Percentiles rank a stretch among this genome's conserved stretches.
These are phyloP conservation scores for Uncinocarpus reesii DNA, from an alignment of 2,329 filamentous ascomycete genomes.

Conservation along the genomic window DNA sequence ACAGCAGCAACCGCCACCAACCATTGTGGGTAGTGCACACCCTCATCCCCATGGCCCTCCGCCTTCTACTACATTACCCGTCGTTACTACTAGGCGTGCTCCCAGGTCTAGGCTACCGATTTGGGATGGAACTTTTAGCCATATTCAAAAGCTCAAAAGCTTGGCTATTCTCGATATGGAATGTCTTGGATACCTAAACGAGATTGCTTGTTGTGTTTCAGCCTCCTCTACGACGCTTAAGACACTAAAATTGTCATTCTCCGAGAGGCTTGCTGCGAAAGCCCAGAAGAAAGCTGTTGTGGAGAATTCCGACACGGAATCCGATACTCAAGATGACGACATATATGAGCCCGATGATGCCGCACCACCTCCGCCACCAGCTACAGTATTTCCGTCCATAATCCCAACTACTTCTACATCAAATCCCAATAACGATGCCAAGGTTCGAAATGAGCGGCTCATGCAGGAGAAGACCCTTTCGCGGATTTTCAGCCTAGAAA, in stretches of 20 bases:
- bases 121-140: conserved; percentile 36
- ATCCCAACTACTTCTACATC: background rate
- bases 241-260: conserved; percentile 50
- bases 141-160: conserved; percentile 46
- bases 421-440: conserved; percentile 16
- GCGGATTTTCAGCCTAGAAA: conserved; percentile 18
- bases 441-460: conserved; percentile 17
- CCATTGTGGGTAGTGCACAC: conserved; percentile 22
- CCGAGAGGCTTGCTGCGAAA: conserved; percentile 41
- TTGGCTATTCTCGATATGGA: conserved; percentile 53
- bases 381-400: background rate
- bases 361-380: conserved; percentile 13
- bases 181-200: conserved; percentile 44
- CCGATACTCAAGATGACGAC: conserved; percentile 28
- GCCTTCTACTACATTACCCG: conserved; percentile 5
- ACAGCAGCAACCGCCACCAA: conserved; percentile 15
- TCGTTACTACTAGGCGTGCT: background rate
- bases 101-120: conserved; percentile 2
- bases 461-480: conserved; percentile 20
- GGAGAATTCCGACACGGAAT: conserved; percentile 46
- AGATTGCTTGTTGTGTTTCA: conserved; percentile 47
- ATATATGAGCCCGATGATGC: conserved; percentile 35
- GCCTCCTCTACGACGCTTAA: conserved; percentile 47
- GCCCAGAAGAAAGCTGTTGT: conserved; percentile 36
- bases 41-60: conserved; percentile 15